Conservation (phyloP, 441 rosid species). For the Jatropha podagrica region DNA sequence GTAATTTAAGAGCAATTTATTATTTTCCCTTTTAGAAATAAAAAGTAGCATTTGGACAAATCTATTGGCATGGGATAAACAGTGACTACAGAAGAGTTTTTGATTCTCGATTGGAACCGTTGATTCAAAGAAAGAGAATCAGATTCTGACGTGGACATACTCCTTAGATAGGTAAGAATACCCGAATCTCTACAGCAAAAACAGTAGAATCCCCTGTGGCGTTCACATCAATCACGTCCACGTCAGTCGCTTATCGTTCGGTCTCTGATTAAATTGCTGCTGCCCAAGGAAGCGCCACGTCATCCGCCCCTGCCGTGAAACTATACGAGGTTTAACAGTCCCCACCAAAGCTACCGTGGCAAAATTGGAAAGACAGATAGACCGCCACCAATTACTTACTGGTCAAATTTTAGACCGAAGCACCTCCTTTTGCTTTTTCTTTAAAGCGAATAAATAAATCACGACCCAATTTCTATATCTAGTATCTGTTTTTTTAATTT, state of each 20-base stretch:
- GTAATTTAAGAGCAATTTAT: too few species aligned
- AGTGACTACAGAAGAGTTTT: too few species aligned
- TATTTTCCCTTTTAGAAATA: too few species aligned
- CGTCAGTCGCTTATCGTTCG: conserved; percentile 34
- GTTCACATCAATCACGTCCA: conserved; percentile 10
- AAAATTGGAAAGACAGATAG: not conserved
- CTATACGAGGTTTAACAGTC: conserved; percentile 31
- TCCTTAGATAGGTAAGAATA: not conserved
- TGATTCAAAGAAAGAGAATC: not conserved
- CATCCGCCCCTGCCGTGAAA: not conserved
- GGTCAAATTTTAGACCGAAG: too few species aligned
- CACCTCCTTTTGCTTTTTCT: too few species aligned
- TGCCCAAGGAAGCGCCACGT: conserved; percentile 25
- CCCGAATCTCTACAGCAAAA: not conserved
- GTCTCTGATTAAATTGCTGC: conserved; percentile 7
- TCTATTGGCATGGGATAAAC: too few species aligned
- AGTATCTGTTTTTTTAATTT: too few species aligned
- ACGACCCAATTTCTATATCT: too few species aligned
- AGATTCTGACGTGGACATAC: not conserved
- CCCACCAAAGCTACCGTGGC: not conserved
- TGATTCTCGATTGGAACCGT: too few species aligned
- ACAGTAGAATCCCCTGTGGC: not conserved
- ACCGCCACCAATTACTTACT: not conserved
- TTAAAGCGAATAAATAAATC: too few species aligned
- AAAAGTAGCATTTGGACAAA: too few species aligned